Conservation (phyloP, 768 basidiomycete species). For the Cantharellus cinnabarinus region DNA sequence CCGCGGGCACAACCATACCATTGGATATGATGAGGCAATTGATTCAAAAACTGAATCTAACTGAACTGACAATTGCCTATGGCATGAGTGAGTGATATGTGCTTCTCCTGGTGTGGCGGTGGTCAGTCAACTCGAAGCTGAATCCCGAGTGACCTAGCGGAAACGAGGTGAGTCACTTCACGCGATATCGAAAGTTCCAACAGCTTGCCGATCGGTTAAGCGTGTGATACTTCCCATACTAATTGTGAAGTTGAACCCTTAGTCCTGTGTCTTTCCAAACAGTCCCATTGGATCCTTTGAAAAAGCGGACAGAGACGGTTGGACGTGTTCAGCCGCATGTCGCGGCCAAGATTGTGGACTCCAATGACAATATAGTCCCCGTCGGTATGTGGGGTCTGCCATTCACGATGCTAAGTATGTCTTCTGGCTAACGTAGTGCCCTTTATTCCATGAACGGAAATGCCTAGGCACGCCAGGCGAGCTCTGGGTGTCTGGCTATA, state of each 20-base stretch:
- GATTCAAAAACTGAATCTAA: slow-evolving; percentile 43
- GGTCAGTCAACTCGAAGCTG: background rate
- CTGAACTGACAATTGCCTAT: slow-evolving; percentile 56
- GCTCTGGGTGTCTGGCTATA: slow-evolving; percentile 51
- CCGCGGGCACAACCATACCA: slow-evolving; percentile 59
- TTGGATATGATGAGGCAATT: slow-evolving; percentile 61
- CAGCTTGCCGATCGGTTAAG: background rate
- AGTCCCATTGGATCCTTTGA: slow-evolving; percentile 40
- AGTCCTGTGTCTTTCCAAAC: slow-evolving; percentile 78
- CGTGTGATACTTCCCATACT: background rate
- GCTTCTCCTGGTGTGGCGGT: background rate
- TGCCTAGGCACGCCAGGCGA: slow-evolving; percentile 34
- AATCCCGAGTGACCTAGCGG: background rate
- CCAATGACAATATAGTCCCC: slow-evolving; percentile 40
- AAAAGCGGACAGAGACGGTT: slow-evolving; percentile 65
- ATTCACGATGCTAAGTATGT: background rate
- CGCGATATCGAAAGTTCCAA: too few relatives aligned
- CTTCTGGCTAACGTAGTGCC: background rate
- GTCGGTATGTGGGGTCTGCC: slow-evolving; percentile 22
- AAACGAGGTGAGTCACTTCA: slow-evolving; percentile 1
- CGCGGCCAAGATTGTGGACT: slow-evolving; percentile 48
- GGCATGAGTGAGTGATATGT: slow-evolving; percentile 53
- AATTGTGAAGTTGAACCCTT: background rate
- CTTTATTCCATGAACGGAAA: background rate
- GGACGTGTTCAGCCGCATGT: slow-evolving; percentile 60